These are phyloP conservation scores for Ophiocordyceps camponoti-floridani DNA, from an alignment of 2,329 filamentous ascomycete species.

Conservation along the genomic window DNA sequence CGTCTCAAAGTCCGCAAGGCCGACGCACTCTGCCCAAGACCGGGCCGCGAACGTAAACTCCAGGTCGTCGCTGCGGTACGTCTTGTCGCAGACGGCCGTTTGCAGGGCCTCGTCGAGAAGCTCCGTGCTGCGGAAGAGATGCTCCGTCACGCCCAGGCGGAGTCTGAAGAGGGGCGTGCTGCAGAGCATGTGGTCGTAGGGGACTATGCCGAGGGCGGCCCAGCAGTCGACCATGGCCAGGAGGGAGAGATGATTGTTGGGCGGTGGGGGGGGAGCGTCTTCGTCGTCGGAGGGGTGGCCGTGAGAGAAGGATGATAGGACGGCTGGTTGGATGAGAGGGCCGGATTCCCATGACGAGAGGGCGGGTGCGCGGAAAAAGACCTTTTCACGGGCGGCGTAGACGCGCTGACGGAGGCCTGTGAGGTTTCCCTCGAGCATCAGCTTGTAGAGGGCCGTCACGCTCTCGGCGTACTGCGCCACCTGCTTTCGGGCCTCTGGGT, in stretches of 20 bases:
- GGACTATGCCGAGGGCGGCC: slow-evolving; percentile 82
- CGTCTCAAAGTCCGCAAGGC: slow-evolving; percentile 77
- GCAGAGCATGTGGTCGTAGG: slow-evolving; percentile 99
- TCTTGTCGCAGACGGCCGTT: slow-evolving; percentile 76
- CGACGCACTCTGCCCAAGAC: slow-evolving; percentile 90
- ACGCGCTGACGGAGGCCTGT: slow-evolving; percentile 60
- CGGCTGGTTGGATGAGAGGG: slow-evolving; percentile 60
- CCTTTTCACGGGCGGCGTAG: slow-evolving; percentile 43
- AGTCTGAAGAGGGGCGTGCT: slow-evolving; percentile 93
- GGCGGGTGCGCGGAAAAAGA: slow-evolving; percentile 38
- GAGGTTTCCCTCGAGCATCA: slow-evolving; percentile 78
- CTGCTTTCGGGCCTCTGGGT: slow-evolving; percentile 79
- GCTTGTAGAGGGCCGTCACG: slow-evolving; percentile 86
- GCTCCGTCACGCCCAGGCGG: slow-evolving; percentile 93
- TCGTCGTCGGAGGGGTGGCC: slow-evolving; percentile 44
- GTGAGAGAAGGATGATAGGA: slow-evolving; percentile 79
- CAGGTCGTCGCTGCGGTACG: slow-evolving; percentile 85
- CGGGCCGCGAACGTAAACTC: slow-evolving; percentile 96
- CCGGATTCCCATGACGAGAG: slow-evolving; percentile 45
- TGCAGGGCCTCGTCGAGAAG: slow-evolving; percentile 72
- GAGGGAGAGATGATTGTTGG: slow-evolving; percentile 86
- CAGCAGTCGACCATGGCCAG: slow-evolving; percentile 98
- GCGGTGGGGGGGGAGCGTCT: slow-evolving; percentile 23
- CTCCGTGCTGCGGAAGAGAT: slow-evolving; percentile 69
- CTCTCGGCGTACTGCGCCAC: slow-evolving; percentile 87